Evolutionary conservation across 257 asterid species (phyloP), one percentile per base, ranked within the genome.

Genomic region (Gentiana straminea): DNA sequence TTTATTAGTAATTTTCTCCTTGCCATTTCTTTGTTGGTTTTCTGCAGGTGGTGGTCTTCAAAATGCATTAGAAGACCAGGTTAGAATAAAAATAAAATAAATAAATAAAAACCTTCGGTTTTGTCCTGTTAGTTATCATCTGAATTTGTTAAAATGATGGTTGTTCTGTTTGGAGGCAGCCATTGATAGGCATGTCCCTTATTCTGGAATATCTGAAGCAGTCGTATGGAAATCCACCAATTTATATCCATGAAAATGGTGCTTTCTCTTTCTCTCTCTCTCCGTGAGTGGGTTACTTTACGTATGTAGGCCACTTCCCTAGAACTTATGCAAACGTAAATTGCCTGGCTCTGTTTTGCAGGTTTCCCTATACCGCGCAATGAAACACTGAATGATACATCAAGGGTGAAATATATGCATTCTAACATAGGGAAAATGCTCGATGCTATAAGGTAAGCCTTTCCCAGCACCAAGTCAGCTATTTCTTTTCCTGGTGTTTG

Each of bases 171-270:
- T 56, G 32, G 54, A 35, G 33, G 24, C 24, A 24, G 24, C 24
- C 24, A 24, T 24, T 24, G 24, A 24, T 24, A 24, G 24, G 24
- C 24, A 24, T 24, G 24, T 24, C 24, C 24, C 24, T 24, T 24
- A 24, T 69, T 61, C 81, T 83, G 45, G 73, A 69, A 55, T 57
- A 67, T 63, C 46, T 72, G 8, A 83, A 80, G 63, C 44, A 74
- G 45, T 68, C 47, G 53, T 80, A 75, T 65, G 81, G 72, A 33
- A 75, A 80, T 66, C 81, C 76, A 10, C 72, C 80, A 11, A 15
- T 78, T 49, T 83, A 77, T 70, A 54, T 83, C 68, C 82, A 69
- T 1, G 74, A 69, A 63, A 69, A 63, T 54, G 74, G 74, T 63
- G 10, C 50, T 62, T 33, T 11, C 33, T 41, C 12, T 57, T 58